Percentiles rank a stretch among this genome's conserved stretches.
Conservation (phyloP, 2,329 filamentous ascomycete genomes). For the Pseudogymnoascus sp. region DNA sequence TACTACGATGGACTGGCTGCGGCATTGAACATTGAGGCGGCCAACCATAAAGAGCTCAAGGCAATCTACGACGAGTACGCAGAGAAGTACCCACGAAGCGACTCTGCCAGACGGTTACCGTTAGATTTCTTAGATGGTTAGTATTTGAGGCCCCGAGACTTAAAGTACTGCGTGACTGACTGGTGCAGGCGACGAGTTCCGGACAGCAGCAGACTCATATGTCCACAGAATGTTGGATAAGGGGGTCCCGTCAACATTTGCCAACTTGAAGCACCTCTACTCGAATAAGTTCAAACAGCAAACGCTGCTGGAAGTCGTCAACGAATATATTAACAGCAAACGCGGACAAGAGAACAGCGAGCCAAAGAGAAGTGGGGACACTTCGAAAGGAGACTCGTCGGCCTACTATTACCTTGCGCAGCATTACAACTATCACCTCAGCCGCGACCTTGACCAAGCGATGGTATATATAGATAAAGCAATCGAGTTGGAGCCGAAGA, state of each 20-base stretch:
- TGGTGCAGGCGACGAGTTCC: conserved; percentile 65
- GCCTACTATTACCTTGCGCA: conserved; percentile 91
- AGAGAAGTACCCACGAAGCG: conserved; percentile 70
- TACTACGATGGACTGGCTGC: conserved; percentile 78
- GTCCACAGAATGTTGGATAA: conserved; percentile 79
- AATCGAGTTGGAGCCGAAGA: conserved; percentile 69
- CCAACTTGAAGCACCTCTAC: conserved; percentile 93
- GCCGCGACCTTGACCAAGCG: conserved; percentile 76
- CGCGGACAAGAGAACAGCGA: conserved; percentile 39
- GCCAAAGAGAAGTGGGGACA: conserved; percentile 36
- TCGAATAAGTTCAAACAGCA: conserved; percentile 68
- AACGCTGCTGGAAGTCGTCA: conserved; percentile 66
- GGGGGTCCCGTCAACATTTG: conserved; percentile 91
- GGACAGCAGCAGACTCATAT: conserved; percentile 68
- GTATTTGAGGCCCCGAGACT: conserved; percentile 17
- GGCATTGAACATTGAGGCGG: conserved; percentile 55
- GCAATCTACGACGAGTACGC: conserved; percentile 77
- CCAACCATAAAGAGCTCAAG: conserved; percentile 58
- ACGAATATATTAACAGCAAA: conserved; percentile 65
- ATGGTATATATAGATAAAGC: conserved; percentile 76
- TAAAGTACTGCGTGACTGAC: conserved; percentile 16
- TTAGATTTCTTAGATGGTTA: conserved; percentile 77
- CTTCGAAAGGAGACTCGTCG: conserved; percentile 63
- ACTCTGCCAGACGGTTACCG: conserved; percentile 78
- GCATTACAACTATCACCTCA: conserved; percentile 90